Percentiles rank a stretch among this genome's conserved stretches.
Evolutionary conservation across 805 yeast genomes (phyloP).

Genomic region (Candida adriatica): DNA sequence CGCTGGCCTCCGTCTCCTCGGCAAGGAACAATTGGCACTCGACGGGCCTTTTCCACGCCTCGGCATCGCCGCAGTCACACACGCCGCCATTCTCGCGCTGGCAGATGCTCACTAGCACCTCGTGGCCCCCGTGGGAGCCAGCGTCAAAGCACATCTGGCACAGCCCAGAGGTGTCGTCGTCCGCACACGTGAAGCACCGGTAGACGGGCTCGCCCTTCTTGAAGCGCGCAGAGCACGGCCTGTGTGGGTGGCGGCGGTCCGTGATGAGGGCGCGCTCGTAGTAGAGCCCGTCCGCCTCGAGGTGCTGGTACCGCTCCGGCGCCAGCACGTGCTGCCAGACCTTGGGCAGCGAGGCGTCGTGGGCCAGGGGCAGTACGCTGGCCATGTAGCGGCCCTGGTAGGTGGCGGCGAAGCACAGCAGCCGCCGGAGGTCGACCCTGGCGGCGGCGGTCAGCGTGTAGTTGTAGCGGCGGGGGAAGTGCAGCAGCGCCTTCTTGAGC

Average conservation of each 20-base stretch:
- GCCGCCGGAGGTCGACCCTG: conserved; percentile 31
- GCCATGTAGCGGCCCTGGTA: conserved; percentile 32
- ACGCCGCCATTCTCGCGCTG: conserved; percentile 57
- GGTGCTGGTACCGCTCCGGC: conserved; percentile 20
- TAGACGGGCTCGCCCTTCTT: conserved; percentile 77
- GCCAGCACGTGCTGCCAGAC: conserved; percentile 19
- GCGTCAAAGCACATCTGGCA: conserved; percentile 72
- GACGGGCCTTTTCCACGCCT: conserved; percentile 61
- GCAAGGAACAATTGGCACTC: conserved; percentile 38
- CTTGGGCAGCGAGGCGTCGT: conserved; percentile 15
- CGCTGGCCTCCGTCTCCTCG: conserved; percentile 17
- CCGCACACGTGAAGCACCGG: conserved; percentile 68
- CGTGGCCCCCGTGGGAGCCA: conserved; percentile 66
- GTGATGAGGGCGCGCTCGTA: conserved; percentile 10
- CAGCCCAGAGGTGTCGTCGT: conserved; percentile 78
- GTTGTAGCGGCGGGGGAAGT: conserved; percentile 30
- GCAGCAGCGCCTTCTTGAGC: conserved; percentile 29
- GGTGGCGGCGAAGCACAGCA: conserved; percentile 38
- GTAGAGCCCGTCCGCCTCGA: conserved; percentile 17
- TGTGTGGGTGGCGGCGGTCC: conserved; percentile 42
- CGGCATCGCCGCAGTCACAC: conserved; percentile 79
- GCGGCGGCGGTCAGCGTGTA: conserved; percentile 27
- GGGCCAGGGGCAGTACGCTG: conserved; percentile 31
- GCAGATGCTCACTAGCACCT: conserved; percentile 55
- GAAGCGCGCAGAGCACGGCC: conserved; percentile 71